Evolutionary conservation across 1,284 basidiomycete genomes (phyloP), one percentile per base, ranked within the genome.

Genomic region (Caloboletus inedulis): DNA sequence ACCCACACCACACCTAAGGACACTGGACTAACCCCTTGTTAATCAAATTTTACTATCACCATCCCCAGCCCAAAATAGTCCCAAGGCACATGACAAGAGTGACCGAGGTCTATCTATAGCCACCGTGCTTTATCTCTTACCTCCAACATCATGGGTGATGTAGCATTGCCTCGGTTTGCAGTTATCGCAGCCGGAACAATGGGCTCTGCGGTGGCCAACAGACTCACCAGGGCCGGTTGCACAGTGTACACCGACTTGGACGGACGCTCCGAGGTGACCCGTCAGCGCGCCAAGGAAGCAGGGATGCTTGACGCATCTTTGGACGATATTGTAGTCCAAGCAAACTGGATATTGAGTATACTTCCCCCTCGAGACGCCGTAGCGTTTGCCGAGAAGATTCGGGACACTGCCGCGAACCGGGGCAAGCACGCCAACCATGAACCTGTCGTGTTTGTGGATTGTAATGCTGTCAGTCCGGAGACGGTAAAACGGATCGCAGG

Each of bases 401-500:
- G 72, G 31, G 72, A 69, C 31, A 56, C 57, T 19, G 43, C 47
- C 37, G 30, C 49, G 35, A 44, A 56, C 36, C 53, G 51, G 47
- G 35, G 47, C 1, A 53, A 51, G 34, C 52, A 57, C 37, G 45
- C 21, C 29, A 37, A 42, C 43, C 54, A 42, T 47, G 25, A 52
- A 23, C 55, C 58, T 23, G 57, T 72, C 6, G 59, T 76, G 27
- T 84, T 79, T 61, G 80, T 71, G n/a, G 82, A 84, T 61, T 82
- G 80, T 60, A 84, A 85, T 54, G 80, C 81, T 7, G 74, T 84
- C 41, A 81, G 71, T 61, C 78, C 80, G 2, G 69, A 70, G 52
- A 79, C 79, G 9, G 75, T 74, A 47, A 76, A 77, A 61, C 64
- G 58, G 29, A 80, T 85, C 40, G 74, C 76, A 6, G 61, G 55